phyloP scores from a whole-genome alignment of 148 eudicot genomes.

The Persicaria maculosa region DNA sequence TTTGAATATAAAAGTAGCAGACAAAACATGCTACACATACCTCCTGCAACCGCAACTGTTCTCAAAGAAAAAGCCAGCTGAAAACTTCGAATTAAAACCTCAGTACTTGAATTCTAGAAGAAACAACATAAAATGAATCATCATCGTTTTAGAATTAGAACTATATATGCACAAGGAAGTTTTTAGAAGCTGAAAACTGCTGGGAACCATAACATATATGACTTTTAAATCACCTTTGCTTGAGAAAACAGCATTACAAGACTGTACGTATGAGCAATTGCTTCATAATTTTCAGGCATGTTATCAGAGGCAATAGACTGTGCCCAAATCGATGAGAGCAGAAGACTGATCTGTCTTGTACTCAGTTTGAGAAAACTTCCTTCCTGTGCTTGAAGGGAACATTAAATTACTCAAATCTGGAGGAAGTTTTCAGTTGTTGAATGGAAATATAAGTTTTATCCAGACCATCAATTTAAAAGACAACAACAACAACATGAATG shows the following conservation, averaged over 20 bases:
- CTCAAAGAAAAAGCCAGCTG: slow-evolving; percentile 91
- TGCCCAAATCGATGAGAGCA: slow-evolving; percentile 90
- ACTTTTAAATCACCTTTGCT: slow-evolving; percentile 47
- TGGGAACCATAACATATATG: not conserved
- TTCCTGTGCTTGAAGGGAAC: slow-evolving; percentile 34
- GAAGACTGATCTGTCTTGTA: slow-evolving; percentile 72
- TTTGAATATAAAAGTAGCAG: not conserved
- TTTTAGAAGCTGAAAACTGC: not conserved
- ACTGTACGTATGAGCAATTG: slow-evolving; percentile 96
- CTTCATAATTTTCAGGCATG: slow-evolving; percentile 85
- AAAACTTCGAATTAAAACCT: slow-evolving; percentile 78
- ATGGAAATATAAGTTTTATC: not conserved
- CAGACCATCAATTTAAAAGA: not conserved
- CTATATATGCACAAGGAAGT: not conserved
- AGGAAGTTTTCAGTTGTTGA: not conserved
- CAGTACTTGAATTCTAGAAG: slow-evolving; percentile 68
- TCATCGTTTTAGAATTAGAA: not conserved
- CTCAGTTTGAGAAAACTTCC: slow-evolving; percentile 75
- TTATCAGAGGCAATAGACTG: slow-evolving; percentile 78
- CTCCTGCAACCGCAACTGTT: slow-evolving; percentile 54
- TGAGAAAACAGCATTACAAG: slow-evolving; percentile 78
- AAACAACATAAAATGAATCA: not conserved
- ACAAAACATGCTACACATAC: slow-evolving; percentile 4
- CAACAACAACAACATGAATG: too few species aligned
- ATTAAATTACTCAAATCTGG: not conserved